Conservation (phyloP, 2,329 filamentous ascomycete genomes). For the Aspergillus ochraceus region DNA sequence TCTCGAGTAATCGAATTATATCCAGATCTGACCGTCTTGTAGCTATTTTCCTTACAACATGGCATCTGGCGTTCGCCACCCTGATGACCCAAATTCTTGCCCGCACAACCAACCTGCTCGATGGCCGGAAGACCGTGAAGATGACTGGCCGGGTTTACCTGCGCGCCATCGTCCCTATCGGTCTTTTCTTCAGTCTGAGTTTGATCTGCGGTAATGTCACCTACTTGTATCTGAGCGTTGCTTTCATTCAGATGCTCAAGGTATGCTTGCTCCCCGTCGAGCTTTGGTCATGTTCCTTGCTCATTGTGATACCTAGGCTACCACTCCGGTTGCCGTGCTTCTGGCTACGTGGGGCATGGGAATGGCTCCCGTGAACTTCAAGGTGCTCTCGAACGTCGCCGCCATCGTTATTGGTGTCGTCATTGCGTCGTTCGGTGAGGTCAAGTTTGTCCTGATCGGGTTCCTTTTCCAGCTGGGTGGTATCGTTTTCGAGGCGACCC, state of each 20-base stretch:
- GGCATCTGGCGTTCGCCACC: constrained; percentile 91
- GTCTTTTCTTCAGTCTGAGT: constrained; percentile 91
- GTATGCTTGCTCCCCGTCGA: constrained; percentile 47
- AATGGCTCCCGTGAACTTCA: constrained; percentile 78
- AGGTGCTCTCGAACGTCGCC: constrained; percentile 87
- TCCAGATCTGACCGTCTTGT: constrained; percentile 5
- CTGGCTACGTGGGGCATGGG: constrained; percentile 86
- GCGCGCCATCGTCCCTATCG: constrained; percentile 89
- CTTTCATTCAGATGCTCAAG: constrained; percentile 99
- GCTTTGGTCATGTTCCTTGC: not conserved
- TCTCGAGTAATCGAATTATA: not conserved
- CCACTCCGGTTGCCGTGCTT: constrained; percentile 89
- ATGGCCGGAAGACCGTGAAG: constrained; percentile 92
- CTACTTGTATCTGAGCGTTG: constrained; percentile 89
- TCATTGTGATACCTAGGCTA: constrained; percentile 61
- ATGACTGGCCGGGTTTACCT: constrained; percentile 95
- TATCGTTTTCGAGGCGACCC: constrained; percentile 76
- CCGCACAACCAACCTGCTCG: constrained; percentile 82
- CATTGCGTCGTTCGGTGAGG: constrained; percentile 92
- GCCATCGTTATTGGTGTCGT: constrained; percentile 93
- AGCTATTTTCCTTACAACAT: constrained; percentile 78
- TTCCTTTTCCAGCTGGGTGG: constrained; percentile 72
- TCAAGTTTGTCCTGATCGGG: constrained; percentile 72
- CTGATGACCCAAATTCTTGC: constrained; percentile 93
- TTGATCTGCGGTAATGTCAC: constrained; percentile 95